These are phyloP conservation scores for Conticribra guillardii DNA, from an alignment of 108 stramenopile genomes.

Conservation along the genomic window DNA sequence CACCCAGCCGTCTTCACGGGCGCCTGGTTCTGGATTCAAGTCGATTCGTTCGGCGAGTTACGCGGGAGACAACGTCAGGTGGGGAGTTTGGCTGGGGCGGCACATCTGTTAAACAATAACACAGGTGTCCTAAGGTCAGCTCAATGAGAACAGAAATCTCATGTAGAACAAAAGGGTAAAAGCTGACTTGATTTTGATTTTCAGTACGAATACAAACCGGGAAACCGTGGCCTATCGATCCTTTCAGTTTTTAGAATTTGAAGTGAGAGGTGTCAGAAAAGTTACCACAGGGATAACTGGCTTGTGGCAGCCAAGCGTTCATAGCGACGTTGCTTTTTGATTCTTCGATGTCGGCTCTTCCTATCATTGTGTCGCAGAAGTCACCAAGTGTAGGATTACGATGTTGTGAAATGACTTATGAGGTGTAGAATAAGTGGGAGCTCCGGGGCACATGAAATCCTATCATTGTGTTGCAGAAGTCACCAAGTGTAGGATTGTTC, in stretches of 20 bases:
- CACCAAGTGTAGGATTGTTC: slow-evolving; percentile 97
- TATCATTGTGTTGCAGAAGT: slow-evolving; percentile 97
- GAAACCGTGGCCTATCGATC: slow-evolving; percentile 98
- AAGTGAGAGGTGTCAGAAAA: slow-evolving; percentile 98
- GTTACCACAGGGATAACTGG: slow-evolving; percentile 99
- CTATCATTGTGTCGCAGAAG: slow-evolving; percentile 97
- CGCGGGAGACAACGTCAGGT: slow-evolving; percentile 95
- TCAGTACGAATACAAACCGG: slow-evolving; percentile 95
- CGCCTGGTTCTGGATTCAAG: slow-evolving; percentile 83
- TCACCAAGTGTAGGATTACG: slow-evolving; percentile 96
- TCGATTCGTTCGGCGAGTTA: slow-evolving; percentile 62
- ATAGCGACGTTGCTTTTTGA: slow-evolving; percentile 92
- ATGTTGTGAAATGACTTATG: slow-evolving; percentile 97
- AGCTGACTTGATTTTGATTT: slow-evolving; percentile 97
- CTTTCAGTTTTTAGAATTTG: slow-evolving; percentile 94
- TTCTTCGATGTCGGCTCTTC: slow-evolving; percentile 96
- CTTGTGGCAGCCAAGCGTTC: slow-evolving; percentile 94
- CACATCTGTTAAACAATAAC: slow-evolving; percentile 94
- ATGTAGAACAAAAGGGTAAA: slow-evolving; percentile 94
- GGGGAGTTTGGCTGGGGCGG: slow-evolving; percentile 96
- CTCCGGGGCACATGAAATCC: slow-evolving; percentile 93
- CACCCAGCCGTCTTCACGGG: slow-evolving; percentile 79
- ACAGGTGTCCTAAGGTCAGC: slow-evolving; percentile 96
- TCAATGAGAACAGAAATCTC: slow-evolving; percentile 97
- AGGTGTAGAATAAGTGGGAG: slow-evolving; percentile 98